phyloP scores from a whole-genome alignment of 805 yeast species.

The Kodamaea restingae region DNA sequence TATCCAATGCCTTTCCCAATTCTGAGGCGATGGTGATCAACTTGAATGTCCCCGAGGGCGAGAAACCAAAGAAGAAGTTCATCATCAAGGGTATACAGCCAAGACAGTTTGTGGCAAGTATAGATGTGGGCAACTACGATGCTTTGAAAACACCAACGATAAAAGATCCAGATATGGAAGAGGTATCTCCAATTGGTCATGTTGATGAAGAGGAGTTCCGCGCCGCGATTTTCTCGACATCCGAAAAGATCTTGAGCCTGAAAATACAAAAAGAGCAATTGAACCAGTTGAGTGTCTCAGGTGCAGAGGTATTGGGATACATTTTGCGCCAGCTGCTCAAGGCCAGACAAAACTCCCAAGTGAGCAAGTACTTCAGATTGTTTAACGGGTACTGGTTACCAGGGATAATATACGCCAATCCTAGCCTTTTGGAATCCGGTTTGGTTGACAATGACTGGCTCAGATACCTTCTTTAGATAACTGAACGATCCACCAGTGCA shows the following conservation, averaged over 20 bases:
- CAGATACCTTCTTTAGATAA: conserved; percentile 30
- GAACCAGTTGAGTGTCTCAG: conserved; percentile 19
- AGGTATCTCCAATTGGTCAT: conserved; percentile 32
- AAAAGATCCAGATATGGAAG: conserved; percentile 11
- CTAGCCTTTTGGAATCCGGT: conserved; percentile 33
- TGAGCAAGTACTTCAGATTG: conserved; percentile 28
- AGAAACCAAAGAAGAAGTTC: conserved; percentile 63
- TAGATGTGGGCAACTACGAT: conserved; percentile 42
- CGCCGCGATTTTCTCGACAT: conserved; percentile 20
- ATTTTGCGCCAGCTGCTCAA: conserved; percentile 26
- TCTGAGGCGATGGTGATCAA: conserved; percentile 92
- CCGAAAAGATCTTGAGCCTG: conserved; percentile 21
- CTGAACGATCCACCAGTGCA: too few relatives aligned
- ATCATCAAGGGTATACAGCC: conserved; percentile 95
- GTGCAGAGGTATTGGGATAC: conserved; percentile 32
- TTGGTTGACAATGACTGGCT: conserved; percentile 36
- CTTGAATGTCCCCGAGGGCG: conserved; percentile 39
- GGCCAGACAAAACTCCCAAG: conserved; percentile 20
- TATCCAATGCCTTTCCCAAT: conserved; percentile 78
- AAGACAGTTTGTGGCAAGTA: conserved; percentile 52
- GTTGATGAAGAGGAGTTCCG: conserved; percentile 31
- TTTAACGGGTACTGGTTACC: conserved; percentile 41
- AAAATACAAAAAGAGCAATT: conserved; percentile 5
- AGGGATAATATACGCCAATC: conserved; percentile 38
- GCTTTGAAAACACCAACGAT: conserved; percentile 29